Base-by-base conservation (phyloP, 2,329 filamentous ascomycete genomes). In the Penicillium rolfsii region DNA sequence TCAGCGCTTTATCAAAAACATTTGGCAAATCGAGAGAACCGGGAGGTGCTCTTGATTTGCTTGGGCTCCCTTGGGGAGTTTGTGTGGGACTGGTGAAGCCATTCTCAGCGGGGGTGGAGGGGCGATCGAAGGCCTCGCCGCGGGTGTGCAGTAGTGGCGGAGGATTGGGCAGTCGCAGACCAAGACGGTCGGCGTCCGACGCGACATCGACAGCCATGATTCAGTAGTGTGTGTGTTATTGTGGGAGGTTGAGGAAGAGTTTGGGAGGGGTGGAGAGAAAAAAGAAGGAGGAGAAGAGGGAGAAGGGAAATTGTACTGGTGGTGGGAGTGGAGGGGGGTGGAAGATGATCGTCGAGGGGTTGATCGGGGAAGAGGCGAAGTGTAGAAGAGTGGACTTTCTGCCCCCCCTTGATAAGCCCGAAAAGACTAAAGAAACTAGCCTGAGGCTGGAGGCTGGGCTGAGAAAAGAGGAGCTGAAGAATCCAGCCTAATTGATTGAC, bases 1-100 rank as follows among this genome's bases (percentile, higher is more conserved):
- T 82, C 78, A 83, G 74, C 12, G 81, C 80, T 67, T 80, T 81
- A 22, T 83, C 81, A 62, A 83, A 83, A 46, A 80, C 77, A 68
- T 80, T 80, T 30, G 80, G 79, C 49, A 83, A 71, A 40, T 82
- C 80, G 66, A 80, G 73, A 43, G 81, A 77, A 46, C 81, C 81
- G 9, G 81, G 81, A 22, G 81, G 81, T 55, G 79, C 64, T 50
- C 75, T 73, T 58, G 76, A 80, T 70, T 83, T 83, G 77, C 81
- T 83, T 26, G 81, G 81, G 60, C 81, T 83, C n/a, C 81, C 81
- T 60, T 80, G 78, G 26, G 81, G 81, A 4, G 81, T 83, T 63
- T 80, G 76, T 49, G 74, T 64, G 8, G 81, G 81, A 68, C 79
- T 82, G 55, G 79, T 81, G 67, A 83, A 83, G 59, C 73, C 80